Percentiles rank a stretch among this genome's conserved stretches.
Evolutionary conservation across 768 basidiomycete genomes (phyloP).

Genomic region (Amanita pallidorosea): DNA sequence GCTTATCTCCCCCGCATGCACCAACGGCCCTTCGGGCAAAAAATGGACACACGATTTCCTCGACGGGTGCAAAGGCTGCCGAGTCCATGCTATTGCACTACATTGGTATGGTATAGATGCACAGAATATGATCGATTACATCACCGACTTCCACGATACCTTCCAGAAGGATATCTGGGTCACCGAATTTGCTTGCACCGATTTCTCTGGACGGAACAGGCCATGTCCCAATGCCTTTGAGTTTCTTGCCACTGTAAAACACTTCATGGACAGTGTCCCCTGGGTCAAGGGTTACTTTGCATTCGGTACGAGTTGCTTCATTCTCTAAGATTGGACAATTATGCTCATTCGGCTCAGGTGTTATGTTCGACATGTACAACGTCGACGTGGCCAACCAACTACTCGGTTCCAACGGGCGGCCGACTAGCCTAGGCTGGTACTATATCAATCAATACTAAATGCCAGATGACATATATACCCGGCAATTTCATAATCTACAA

Average conservation of each 20-base stretch:
- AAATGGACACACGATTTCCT: conserved; percentile 59
- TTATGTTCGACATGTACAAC: conserved; percentile 42
- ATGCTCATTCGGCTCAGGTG: conserved; percentile 23
- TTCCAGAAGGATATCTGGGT: conserved; percentile 41
- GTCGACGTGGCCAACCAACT: conserved; percentile 49
- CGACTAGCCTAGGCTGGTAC: conserved; percentile 38
- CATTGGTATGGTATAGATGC: conserved; percentile 60
- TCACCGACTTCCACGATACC: conserved; percentile 31
- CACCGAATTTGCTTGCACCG: conserved; percentile 67
- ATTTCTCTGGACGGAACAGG: conserved; percentile 35
- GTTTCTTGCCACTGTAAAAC: conserved; percentile 36
- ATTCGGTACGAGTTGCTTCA: conserved; percentile 42
- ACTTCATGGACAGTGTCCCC: conserved; percentile 32
- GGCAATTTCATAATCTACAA: not conserved
- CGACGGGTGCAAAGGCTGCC: conserved; percentile 37
- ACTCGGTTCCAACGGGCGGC: conserved; percentile 31
- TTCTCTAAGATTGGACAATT: not conserved
- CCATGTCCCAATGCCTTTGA: conserved; percentile 34
- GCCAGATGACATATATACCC: not conserved
- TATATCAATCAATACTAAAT: conserved; percentile 30
- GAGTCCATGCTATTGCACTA: conserved; percentile 38
- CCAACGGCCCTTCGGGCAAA: conserved; percentile 46
- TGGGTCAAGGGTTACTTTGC: conserved; percentile 35
- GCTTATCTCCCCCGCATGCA: conserved; percentile 57
- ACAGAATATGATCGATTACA: conserved; percentile 39